These are phyloP conservation scores for Coniochaeta hoffmannii DNA, from an alignment of 2,329 filamentous ascomycete species.

Conservation along the genomic window DNA sequence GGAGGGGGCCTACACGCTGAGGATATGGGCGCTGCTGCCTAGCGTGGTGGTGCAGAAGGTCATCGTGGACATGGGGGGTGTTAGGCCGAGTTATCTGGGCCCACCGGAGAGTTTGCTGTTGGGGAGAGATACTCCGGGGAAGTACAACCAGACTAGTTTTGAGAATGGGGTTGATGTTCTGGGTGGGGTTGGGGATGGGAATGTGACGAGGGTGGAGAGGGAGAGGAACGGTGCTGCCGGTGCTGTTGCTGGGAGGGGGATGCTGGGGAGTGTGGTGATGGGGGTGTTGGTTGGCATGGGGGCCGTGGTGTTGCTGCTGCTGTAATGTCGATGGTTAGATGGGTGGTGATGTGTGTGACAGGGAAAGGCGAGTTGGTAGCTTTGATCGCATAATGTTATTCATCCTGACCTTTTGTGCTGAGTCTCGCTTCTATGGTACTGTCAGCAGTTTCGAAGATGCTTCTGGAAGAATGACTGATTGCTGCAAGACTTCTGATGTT, in stretches of 20 bases:
- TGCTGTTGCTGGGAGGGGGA: not conserved
- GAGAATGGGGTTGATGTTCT: conserved; percentile 14
- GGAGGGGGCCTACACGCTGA: conserved; percentile 39
- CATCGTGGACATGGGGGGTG: conserved; percentile 46
- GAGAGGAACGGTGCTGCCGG: not conserved
- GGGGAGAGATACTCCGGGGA: conserved; percentile 29
- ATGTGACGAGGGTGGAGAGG: not conserved
- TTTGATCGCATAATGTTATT: too few relatives aligned
- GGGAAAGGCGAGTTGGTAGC: too few relatives aligned
- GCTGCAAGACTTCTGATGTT: too few relatives aligned
- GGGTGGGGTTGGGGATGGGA: conserved; percentile 6
- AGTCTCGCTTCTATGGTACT: too few relatives aligned
- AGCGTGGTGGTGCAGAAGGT: conserved; percentile 49
- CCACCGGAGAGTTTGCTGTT: conserved; percentile 47
- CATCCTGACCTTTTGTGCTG: too few relatives aligned
- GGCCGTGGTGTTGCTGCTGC: conserved; percentile 1
- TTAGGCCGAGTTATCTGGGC: conserved; percentile 45
- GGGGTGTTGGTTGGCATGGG: not conserved
- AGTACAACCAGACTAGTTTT: conserved; percentile 30
- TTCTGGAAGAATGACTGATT: too few relatives aligned
- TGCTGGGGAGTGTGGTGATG: not conserved
- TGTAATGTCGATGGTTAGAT: too few relatives aligned
- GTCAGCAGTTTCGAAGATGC: too few relatives aligned
- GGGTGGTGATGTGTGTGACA: too few relatives aligned
- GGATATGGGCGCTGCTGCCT: conserved; percentile 43